Conservation (phyloP, 352 stramenopile genomes). For the Achlya hypogyna region DNA sequence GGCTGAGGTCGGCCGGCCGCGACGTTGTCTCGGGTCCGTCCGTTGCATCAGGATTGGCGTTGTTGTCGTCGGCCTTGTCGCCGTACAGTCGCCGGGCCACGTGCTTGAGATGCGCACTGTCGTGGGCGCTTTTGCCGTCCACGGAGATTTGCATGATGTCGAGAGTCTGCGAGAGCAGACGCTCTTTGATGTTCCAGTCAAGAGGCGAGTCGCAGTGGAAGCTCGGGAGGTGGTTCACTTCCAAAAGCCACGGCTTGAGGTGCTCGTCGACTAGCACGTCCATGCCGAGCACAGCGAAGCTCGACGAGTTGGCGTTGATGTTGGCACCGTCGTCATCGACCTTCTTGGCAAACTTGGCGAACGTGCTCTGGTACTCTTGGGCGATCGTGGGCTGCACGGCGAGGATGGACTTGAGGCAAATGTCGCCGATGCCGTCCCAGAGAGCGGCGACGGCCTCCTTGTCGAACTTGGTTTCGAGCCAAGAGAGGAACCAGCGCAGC, state of each 20-base stretch:
- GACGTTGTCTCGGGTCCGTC: constrained; percentile 11
- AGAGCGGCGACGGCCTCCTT: constrained; percentile 59
- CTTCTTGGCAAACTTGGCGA: constrained; percentile 53
- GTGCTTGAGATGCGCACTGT: constrained; percentile 48
- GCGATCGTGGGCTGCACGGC: constrained; percentile 88
- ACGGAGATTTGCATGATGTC: constrained; percentile 74
- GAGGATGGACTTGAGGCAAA: constrained; percentile 90
- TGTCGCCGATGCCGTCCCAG: constrained; percentile 90
- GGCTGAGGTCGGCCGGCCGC: constrained; percentile 18
- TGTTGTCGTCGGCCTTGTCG: constrained; percentile 8
- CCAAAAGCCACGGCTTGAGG: constrained; percentile 93
- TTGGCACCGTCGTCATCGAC: background rate
- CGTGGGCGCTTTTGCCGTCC: constrained; percentile 72
- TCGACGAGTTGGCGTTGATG: constrained; percentile 6
- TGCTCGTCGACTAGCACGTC: constrained; percentile 94
- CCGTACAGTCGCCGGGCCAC: constrained; percentile 61
- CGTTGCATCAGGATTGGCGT: constrained; percentile 26
- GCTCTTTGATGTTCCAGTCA: constrained; percentile 93
- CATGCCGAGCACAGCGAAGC: constrained; percentile 92
- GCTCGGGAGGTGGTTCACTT: constrained; percentile 95
- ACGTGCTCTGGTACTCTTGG: constrained; percentile 87
- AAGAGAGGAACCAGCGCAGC: constrained; percentile 89
- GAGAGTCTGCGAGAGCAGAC: constrained; percentile 89
- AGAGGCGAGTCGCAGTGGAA: constrained; percentile 93
- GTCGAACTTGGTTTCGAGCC: constrained; percentile 63